phyloP scores from a whole-genome alignment of 805 yeast genomes.

The Sugiyamaella valdiviana region DNA sequence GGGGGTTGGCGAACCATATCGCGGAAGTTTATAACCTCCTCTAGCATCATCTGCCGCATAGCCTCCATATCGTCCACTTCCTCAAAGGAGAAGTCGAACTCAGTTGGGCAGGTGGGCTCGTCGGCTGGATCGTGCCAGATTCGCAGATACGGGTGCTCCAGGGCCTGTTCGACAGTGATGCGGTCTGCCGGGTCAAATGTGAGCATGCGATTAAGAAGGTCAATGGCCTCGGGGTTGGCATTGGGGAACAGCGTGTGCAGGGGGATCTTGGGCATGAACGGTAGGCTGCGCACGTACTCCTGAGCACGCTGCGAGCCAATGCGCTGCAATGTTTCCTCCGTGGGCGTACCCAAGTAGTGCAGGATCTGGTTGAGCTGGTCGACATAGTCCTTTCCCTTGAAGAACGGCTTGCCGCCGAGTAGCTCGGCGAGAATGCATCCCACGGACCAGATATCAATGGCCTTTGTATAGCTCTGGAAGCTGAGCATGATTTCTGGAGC shows the following conservation, averaged over 20 bases:
- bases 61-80: constrained; percentile 69
- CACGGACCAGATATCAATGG: constrained; percentile 96
- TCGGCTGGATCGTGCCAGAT: constrained; percentile 93
- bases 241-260: constrained; percentile 65
- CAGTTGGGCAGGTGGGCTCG: constrained; percentile 67
- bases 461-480: constrained; percentile 90
- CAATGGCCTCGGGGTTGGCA: constrained; percentile 84
- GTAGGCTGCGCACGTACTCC: constrained; percentile 80
- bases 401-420: constrained; percentile 83
- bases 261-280: constrained; percentile 75
- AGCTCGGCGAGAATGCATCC: constrained; percentile 96
- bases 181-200: constrained; percentile 82
- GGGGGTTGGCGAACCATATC: constrained; percentile 75
- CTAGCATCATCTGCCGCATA: constrained; percentile 70
- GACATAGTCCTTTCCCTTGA: constrained; percentile 93
- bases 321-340: constrained; percentile 40
- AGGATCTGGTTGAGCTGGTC: constrained; percentile 88
- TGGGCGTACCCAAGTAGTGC: constrained; percentile 87
- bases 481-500: constrained; percentile 97
- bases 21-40: constrained; percentile 74
- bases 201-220: constrained; percentile 67
- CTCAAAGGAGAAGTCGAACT: constrained; percentile 86
- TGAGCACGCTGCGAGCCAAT: constrained; percentile 87
- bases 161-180: constrained; percentile 81
- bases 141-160: constrained; percentile 79